These are phyloP conservation scores for Trichoderma simmonsii DNA, from an alignment of 2,329 filamentous ascomycete species.

Conservation along the genomic window DNA sequence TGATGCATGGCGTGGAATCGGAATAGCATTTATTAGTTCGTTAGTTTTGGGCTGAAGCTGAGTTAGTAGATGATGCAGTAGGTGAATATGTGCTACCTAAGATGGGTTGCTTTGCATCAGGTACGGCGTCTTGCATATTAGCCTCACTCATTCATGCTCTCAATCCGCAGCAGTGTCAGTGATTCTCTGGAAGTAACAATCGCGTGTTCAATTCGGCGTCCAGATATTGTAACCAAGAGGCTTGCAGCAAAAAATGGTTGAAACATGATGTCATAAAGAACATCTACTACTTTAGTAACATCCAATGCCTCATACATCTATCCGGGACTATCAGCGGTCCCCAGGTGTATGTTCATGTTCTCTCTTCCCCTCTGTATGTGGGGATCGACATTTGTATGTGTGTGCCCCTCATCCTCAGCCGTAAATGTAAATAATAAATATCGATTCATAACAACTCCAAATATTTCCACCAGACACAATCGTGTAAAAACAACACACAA, in stretches of 20 bases:
- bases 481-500: neutral
- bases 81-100: neutral
- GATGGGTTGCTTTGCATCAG: neutral
- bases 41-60: neutral
- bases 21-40: neutral
- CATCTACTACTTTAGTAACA: too few relatives aligned
- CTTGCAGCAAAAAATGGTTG: too few relatives aligned
- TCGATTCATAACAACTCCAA: neutral
- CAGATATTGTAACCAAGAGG: too few relatives aligned
- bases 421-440: neutral
- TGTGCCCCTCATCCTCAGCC: neutral
- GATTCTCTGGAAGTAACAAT: too few relatives aligned
- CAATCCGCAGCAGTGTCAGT: too few relatives aligned
- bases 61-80: neutral
- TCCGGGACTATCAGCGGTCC: neutral
- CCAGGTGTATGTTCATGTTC: too few relatives aligned
- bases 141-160: too few relatives aligned
- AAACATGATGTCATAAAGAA: too few relatives aligned
- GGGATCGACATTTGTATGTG: neutral
- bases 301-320: too few relatives aligned
- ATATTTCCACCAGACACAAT: neutral
- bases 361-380: too few relatives aligned
- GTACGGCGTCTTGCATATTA: neutral
- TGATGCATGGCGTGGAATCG: neutral
- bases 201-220: too few relatives aligned